Conservation (phyloP, 352 stramenopile genomes). For the Globisporangium cystogenes region DNA sequence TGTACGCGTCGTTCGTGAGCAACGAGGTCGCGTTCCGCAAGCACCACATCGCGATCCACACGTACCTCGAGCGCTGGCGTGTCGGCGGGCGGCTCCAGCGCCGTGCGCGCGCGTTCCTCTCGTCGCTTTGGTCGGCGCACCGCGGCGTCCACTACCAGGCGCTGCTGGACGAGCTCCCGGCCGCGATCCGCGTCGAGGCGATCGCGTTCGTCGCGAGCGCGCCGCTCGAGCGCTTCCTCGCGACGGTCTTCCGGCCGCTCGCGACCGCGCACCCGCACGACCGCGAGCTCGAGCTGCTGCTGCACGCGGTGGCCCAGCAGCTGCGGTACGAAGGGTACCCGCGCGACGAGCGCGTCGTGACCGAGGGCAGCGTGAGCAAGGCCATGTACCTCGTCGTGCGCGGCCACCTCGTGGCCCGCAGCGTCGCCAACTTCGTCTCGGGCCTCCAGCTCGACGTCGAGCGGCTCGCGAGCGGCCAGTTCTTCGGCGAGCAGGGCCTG, state of each 20-base stretch:
- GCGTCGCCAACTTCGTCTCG: background rate
- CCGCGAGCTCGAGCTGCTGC: conserved; percentile 15
- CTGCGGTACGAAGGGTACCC: conserved; percentile 59
- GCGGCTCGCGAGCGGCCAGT: conserved; percentile 29
- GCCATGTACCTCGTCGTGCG: conserved; percentile 69
- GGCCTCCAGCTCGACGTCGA: background rate
- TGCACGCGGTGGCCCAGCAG: conserved; percentile 36
- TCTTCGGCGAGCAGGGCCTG: conserved; percentile 44
- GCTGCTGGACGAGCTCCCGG: conserved; percentile 45
- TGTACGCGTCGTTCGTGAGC: conserved; percentile 52
- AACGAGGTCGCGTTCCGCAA: conserved; percentile 69
- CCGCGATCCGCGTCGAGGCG: too few relatives aligned
- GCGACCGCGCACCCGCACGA: conserved; percentile 8
- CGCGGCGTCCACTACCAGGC: conserved; percentile 46
- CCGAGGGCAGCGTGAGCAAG: conserved; percentile 51
- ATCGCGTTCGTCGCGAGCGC: too few relatives aligned
- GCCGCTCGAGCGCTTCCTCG: conserved; percentile 30
- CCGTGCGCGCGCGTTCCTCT: conserved; percentile 35
- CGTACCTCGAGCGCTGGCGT: conserved; percentile 33
- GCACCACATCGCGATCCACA: conserved; percentile 52
- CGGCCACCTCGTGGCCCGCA: conserved; percentile 29
- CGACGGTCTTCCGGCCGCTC: conserved; percentile 38
- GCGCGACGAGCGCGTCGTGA: conserved; percentile 43
- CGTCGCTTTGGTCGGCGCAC: conserved; percentile 55
- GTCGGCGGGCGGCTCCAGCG: conserved; percentile 31